Percentiles rank a stretch among this genome's conserved stretches.
These are phyloP conservation scores for Salvia hispanica DNA, from an alignment of 257 asterid species.

Conservation along the genomic window DNA sequence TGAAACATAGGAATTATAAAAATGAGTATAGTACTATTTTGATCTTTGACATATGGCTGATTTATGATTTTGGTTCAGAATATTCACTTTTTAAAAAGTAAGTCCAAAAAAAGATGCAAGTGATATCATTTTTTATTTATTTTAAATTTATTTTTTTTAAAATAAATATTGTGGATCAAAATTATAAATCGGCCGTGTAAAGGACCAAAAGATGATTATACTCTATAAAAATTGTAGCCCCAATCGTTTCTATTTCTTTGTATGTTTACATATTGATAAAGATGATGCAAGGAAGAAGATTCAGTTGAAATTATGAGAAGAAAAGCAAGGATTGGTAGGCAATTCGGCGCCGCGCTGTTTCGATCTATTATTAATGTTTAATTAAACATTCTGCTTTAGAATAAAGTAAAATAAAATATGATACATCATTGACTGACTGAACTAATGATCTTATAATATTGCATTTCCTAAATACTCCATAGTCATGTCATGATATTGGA, in stretches of 20 bases:
- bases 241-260: neutral
- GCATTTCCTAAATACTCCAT: neutral
- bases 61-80: too few relatives aligned
- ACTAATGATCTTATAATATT: neutral
- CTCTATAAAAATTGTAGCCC: neutral
- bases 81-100: too few relatives aligned
- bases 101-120: too few relatives aligned
- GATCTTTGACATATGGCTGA: too few relatives aligned
- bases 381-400: neutral
- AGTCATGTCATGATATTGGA: neutral
- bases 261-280: neutral
- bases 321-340: constrained; percentile 28
- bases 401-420: neutral
- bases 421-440: neutral
- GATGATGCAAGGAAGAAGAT: neutral
- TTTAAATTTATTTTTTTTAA: too few relatives aligned
- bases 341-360: constrained; percentile 36
- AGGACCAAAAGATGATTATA: too few relatives aligned
- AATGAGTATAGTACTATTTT: too few relatives aligned
- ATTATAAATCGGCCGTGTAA: too few relatives aligned
- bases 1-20: too few relatives aligned
- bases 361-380: neutral
- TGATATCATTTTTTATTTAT: too few relatives aligned
- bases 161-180: too few relatives aligned
- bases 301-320: constrained; percentile 5